A percentile compares a stretch with the other conserved stretches of the same genome.
phyloP scores from a whole-genome alignment of 2,329 filamentous ascomycete species.

The Teratosphaeriaceae sp. region DNA sequence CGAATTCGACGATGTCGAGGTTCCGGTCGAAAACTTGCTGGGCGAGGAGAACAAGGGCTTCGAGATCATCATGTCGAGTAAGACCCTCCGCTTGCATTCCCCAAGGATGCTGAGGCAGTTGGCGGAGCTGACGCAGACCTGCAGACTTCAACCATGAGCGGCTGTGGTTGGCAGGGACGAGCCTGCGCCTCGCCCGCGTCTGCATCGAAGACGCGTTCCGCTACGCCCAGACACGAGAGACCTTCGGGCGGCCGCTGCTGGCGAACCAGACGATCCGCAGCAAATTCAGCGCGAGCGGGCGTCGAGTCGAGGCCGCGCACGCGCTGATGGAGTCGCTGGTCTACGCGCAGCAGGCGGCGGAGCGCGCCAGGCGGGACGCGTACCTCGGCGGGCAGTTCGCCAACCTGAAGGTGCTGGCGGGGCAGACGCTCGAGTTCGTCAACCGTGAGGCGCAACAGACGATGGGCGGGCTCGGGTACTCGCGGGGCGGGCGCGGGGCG shows the following conservation, averaged over 20 bases:
- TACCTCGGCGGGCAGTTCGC: slow-evolving; percentile 48
- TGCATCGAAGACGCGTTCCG: slow-evolving; percentile 23
- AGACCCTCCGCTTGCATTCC: not conserved
- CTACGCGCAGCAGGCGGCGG: slow-evolving; percentile 24
- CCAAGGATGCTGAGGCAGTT: no score
- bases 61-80: slow-evolving; percentile 53
- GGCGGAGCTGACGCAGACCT: no score
- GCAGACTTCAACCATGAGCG: slow-evolving; percentile 49
- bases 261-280: slow-evolving; percentile 27
- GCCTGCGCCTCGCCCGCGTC: no score
- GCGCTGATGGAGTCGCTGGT: slow-evolving; percentile 27
- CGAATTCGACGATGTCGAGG: slow-evolving; percentile 49
- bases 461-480: slow-evolving; percentile 48
- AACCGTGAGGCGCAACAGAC: slow-evolving; percentile 51
- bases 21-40: slow-evolving; percentile 48
- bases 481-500: slow-evolving; percentile 45
- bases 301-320: slow-evolving; percentile 27
- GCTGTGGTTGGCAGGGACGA: slow-evolving; percentile 52
- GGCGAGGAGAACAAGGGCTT: slow-evolving; percentile 52
- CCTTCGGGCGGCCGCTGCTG: slow-evolving; percentile 30
- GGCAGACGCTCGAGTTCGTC: slow-evolving; percentile 47
- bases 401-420: slow-evolving; percentile 47
- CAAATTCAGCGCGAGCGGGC: slow-evolving; percentile 27
- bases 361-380: slow-evolving; percentile 23
- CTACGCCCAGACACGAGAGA: slow-evolving; percentile 28